phyloP scores from a whole-genome alignment of 176 grass and related monocot species.

The Poa pratensis region DNA sequence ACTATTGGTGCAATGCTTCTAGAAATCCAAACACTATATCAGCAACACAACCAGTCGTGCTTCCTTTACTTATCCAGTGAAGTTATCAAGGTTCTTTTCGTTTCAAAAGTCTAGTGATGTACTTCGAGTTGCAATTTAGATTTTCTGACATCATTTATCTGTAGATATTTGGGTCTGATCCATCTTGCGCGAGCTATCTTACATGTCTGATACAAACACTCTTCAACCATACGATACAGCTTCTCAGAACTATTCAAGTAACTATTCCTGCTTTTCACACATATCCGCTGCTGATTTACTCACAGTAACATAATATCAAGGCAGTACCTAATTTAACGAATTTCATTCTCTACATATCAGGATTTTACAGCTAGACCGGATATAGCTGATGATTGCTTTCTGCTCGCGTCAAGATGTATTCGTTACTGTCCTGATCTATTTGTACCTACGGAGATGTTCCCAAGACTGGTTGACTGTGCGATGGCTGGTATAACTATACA shows the following conservation, averaged over 20 bases:
- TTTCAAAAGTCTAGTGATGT: conserved; percentile 10
- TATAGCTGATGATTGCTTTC: conserved; percentile 97
- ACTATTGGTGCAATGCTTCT: conserved; percentile 91
- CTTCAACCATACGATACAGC: conserved; percentile 81
- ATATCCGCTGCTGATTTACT: conserved; percentile 13
- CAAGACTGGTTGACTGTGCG: conserved; percentile 79
- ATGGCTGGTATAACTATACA: conserved; percentile 98
- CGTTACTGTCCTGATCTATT: conserved; percentile 93
- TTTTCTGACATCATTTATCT: conserved; percentile 38
- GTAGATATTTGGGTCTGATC: conserved; percentile 97
- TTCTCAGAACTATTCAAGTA: conserved; percentile 90
- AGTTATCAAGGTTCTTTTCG: conserved; percentile 92
- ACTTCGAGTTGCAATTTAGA: not conserved
- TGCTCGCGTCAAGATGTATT: conserved; percentile 96
- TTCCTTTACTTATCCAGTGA: conserved; percentile 99
- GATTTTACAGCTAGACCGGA: conserved; percentile 99
- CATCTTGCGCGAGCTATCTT: conserved; percentile 76
- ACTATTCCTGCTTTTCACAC: conserved; percentile 34
- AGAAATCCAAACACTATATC: conserved; percentile 93
- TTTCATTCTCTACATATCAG: conserved; percentile 48
- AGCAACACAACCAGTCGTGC: conserved; percentile 93
- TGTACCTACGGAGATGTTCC: conserved; percentile 78
- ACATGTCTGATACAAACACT: conserved; percentile 84
- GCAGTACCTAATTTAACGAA: conserved; percentile 23
- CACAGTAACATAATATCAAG: conserved; percentile 23